Conservation (phyloP, 2,329 filamentous ascomycete species). For the Fusarium torreyae region DNA sequence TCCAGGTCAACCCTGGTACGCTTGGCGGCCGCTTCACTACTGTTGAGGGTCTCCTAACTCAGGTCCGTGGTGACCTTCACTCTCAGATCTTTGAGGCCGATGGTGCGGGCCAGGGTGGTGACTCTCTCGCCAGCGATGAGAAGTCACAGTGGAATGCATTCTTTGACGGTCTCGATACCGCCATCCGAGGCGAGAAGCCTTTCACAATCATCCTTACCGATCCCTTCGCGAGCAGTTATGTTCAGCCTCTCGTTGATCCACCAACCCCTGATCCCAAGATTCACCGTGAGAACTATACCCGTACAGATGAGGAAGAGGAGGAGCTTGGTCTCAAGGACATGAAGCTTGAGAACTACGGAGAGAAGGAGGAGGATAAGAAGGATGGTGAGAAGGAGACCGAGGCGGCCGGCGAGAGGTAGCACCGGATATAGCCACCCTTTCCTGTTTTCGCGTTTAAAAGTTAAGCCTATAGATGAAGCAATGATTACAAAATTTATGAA, state of each 20-base stretch:
- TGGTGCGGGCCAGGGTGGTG: conserved; percentile 73
- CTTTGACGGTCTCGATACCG: conserved; percentile 81
- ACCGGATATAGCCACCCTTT: not conserved
- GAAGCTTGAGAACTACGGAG: conserved; percentile 88
- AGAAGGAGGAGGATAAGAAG: conserved; percentile 55
- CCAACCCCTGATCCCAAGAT: conserved; percentile 82
- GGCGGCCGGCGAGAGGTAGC: conserved; percentile 34
- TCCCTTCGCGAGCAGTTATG: conserved; percentile 92
- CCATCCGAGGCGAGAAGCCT: conserved; percentile 83
- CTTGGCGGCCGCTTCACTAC: conserved; percentile 97
- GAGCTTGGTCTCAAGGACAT: conserved; percentile 93
- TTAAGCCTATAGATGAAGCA: conserved; percentile 38
- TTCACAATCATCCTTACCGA: conserved; percentile 90
- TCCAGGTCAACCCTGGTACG: conserved; percentile 92
- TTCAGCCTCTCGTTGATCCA: conserved; percentile 89
- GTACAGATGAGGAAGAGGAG: conserved; percentile 94
- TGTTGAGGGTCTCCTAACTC: conserved; percentile 91
- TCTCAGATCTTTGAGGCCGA: conserved; percentile 89
- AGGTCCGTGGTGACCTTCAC: conserved; percentile 91
- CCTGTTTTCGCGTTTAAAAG: conserved; percentile 24
- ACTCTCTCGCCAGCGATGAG: conserved; percentile 79
- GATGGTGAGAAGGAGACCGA: conserved; percentile 38
- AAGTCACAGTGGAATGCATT: conserved; percentile 84
- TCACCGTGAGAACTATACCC: conserved; percentile 83
- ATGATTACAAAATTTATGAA: conserved; percentile 32